A percentile compares a stretch with the other conserved stretches of the same genome.
Conservation (phyloP, 805 yeast species). For the Sungouiella blattae region DNA sequence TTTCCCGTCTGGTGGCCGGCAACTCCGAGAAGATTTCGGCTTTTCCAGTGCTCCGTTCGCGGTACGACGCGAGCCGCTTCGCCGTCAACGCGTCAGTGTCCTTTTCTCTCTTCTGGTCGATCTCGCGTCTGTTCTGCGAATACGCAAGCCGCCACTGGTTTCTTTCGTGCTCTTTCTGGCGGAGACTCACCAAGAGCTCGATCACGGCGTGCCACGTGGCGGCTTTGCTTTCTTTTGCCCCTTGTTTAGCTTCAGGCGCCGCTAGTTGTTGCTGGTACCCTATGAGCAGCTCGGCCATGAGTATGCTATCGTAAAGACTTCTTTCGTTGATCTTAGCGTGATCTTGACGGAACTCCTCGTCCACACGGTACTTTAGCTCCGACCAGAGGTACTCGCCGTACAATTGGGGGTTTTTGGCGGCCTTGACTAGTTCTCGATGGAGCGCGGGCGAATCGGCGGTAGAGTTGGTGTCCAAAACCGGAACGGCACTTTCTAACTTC, state of each 20-base stretch:
- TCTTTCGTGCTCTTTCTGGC: conserved; percentile 8
- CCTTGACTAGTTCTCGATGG: conserved; percentile 8
- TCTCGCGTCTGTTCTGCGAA: conserved; percentile 7
- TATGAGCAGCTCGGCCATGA: conserved; percentile 12
- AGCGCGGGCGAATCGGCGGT: not conserved
- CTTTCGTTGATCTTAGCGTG: conserved; percentile 4
- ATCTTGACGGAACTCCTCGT: conserved; percentile 14
- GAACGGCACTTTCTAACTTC: conserved; percentile 1
- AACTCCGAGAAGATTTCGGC: conserved; percentile 4
- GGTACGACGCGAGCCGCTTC: conserved; percentile 7
- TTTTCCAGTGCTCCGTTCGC: conserved; percentile 2
- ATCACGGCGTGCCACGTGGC: conserved; percentile 13
- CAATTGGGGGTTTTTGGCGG: conserved; percentile 7
- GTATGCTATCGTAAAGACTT: conserved; percentile 4
- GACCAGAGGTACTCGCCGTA: conserved; percentile 14
- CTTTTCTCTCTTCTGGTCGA: conserved; percentile 9
- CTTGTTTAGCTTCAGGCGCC: too few relatives aligned
- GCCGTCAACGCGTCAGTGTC: conserved; percentile 7
- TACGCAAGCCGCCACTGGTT: conserved; percentile 20
- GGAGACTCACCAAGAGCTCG: conserved; percentile 11
- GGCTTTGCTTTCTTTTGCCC: too few relatives aligned
- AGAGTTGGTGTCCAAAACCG: conserved; percentile 1
- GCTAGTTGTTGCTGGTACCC: too few relatives aligned
- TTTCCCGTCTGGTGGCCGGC: conserved; percentile 8
- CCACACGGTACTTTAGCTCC: conserved; percentile 16